Conservation (phyloP, 768 basidiomycete species). For the Naganishia antarctica region DNA sequence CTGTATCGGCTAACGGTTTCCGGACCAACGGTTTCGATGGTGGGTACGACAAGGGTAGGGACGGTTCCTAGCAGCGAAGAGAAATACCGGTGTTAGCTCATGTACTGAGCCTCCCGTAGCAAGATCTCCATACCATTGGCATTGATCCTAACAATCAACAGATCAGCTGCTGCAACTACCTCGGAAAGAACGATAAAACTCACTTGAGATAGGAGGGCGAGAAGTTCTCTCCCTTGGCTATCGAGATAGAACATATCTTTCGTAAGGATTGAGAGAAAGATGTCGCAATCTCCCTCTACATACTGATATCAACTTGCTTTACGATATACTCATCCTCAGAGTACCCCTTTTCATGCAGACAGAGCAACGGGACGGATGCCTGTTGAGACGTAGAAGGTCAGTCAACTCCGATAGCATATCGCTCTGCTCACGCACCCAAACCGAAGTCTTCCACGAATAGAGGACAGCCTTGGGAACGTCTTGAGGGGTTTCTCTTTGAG, state of each 20-base stretch:
- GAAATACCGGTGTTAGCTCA: no score
- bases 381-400: conserved; percentile 28
- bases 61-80: conserved; percentile 72
- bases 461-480: conserved; percentile 64
- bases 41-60: conserved; percentile 78
- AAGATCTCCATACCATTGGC: conserved; percentile 59
- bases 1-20: conserved; percentile 76
- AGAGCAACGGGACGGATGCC: conserved; percentile 48
- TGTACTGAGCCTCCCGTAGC: no score
- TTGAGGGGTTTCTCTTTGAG: conserved; percentile 6
- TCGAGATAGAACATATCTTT: neutral
- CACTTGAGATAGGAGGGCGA: conserved; percentile 59
- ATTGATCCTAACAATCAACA: conserved; percentile 59
- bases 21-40: conserved; percentile 63
- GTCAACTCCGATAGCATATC: no score
- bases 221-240: conserved; percentile 57
- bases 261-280: neutral
- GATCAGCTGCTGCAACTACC: neutral
- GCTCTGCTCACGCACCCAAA: conserved; percentile 54
- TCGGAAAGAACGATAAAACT: conserved; percentile 19
- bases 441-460: conserved; percentile 61
- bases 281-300: conserved; percentile 26
- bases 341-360: conserved; percentile 71
- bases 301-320: conserved; percentile 64
- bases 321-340: conserved; percentile 67